Percentiles rank a stretch among this genome's conserved stretches.
Conservation (phyloP, 116 monocot species). For the Posidonia oceanica region DNA sequence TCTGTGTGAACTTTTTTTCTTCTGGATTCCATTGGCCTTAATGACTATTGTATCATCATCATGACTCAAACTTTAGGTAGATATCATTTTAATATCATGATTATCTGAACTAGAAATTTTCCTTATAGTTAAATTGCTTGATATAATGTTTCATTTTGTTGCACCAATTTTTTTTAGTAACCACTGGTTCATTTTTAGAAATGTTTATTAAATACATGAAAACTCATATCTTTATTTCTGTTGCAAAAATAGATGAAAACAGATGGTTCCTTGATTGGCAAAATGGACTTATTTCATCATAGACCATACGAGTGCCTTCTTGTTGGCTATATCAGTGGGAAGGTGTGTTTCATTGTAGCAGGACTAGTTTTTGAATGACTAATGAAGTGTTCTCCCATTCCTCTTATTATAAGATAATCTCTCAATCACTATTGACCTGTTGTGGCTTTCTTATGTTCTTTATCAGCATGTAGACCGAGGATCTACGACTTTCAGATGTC, state of each 20-base stretch:
- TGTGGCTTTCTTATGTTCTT: background rate
- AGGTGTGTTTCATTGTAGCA: constrained; percentile 19
- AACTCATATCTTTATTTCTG: background rate
- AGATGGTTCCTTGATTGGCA: constrained; percentile 75
- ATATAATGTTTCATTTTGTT: background rate
- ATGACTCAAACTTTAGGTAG: background rate
- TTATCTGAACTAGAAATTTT: no score
- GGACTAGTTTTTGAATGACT: background rate
- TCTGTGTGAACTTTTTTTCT: no score
- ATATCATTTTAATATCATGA: background rate
- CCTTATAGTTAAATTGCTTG: no score
- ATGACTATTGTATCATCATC: no score
- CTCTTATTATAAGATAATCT: no score
- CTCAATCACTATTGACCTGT: background rate
- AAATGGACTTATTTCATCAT: constrained; percentile 89
- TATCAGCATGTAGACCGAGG: constrained; percentile 19
- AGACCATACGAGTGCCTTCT: constrained; percentile 88
- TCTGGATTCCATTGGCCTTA: no score
- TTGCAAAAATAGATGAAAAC: constrained; percentile 47
- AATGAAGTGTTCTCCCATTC: no score
- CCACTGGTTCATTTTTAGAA: background rate
- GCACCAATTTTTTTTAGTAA: background rate
- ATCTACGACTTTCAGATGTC: constrained; percentile 2
- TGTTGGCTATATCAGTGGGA: constrained; percentile 59
- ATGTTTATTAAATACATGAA: background rate